phyloP scores from a whole-genome alignment of 805 yeast species.

The Teunomyces barrocoloradensis region DNA sequence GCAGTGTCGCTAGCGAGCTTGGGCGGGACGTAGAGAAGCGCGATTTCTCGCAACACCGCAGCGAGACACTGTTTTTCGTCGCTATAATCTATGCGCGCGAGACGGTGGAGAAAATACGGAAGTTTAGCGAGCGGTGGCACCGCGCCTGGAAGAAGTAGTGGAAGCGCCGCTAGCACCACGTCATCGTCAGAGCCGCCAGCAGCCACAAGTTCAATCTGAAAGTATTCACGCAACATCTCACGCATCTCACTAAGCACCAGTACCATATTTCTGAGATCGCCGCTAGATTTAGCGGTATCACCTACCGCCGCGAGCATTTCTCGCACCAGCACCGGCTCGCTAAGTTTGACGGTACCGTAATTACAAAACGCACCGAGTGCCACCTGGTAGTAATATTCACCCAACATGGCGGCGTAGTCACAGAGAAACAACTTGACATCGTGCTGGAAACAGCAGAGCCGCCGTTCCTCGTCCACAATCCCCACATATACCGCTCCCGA shows the following conservation, averaged over 20 bases:
- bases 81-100: constrained; percentile 59
- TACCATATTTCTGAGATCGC: background rate
- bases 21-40: constrained; percentile 72
- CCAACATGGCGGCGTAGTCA: constrained; percentile 70
- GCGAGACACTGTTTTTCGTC: constrained; percentile 68
- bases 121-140: constrained; percentile 62
- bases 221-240: constrained; percentile 83
- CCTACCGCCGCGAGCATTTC: constrained; percentile 29
- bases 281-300: background rate
- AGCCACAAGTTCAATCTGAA: constrained; percentile 48
- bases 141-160: constrained; percentile 65
- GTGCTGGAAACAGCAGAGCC: constrained; percentile 81
- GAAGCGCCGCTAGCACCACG: constrained; percentile 51
- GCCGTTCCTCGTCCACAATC: constrained; percentile 63
- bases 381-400: constrained; percentile 77
- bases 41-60: constrained; percentile 64
- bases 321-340: constrained; percentile 20
- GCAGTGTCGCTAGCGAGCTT: constrained; percentile 19
- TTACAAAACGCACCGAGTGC: constrained; percentile 77
- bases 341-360: constrained; percentile 53
- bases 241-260: constrained; percentile 43
- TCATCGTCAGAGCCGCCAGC: constrained; percentile 17
- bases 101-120: constrained; percentile 60
- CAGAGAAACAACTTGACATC: constrained; percentile 75
- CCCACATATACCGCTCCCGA: constrained; percentile 77